phyloP scores from a whole-genome alignment of 805 yeast species.

The Dipodascus albidus region DNA sequence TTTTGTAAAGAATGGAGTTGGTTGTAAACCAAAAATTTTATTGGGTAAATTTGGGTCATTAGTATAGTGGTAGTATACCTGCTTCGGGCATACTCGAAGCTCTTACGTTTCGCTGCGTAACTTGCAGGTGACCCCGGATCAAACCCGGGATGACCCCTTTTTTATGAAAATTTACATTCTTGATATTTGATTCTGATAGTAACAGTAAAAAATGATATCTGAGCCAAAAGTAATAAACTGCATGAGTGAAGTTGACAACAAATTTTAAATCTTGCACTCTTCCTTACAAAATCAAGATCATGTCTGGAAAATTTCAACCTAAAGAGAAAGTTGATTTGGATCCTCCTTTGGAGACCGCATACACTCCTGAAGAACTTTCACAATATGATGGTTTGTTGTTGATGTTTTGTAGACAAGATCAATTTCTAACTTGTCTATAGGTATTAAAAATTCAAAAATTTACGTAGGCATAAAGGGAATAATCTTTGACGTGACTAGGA shows the following conservation, averaged over 20 bases:
- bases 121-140: conserved; percentile 32
- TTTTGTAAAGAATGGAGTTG: too few relatives aligned
- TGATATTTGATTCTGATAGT: too few relatives aligned
- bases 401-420: background rate
- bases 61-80: conserved; percentile 30
- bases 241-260: background rate
- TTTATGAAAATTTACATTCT: too few relatives aligned
- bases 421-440: conserved; percentile 14
- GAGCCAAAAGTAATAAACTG: background rate
- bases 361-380: conserved; percentile 33
- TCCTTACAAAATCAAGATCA: background rate
- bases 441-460: conserved; percentile 33
- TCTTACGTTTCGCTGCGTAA: conserved; percentile 19
- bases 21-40: too few relatives aligned
- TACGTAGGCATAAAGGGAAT: conserved; percentile 69
- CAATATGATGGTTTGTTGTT: conserved; percentile 33
- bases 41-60: conserved; percentile 21
- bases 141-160: conserved; percentile 31
- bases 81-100: conserved; percentile 27
- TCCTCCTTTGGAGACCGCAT: conserved; percentile 37
- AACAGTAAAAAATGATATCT: too few relatives aligned
- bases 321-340: conserved; percentile 40
- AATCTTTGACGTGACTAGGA: conserved; percentile 67
- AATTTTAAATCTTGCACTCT: background rate
- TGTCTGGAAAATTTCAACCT: conserved; percentile 36